Evolutionary conservation across 2,329 filamentous ascomycete species (phyloP), one percentile per base, ranked within the genome.

Genomic region (Alternaria brassicicola): DNA sequence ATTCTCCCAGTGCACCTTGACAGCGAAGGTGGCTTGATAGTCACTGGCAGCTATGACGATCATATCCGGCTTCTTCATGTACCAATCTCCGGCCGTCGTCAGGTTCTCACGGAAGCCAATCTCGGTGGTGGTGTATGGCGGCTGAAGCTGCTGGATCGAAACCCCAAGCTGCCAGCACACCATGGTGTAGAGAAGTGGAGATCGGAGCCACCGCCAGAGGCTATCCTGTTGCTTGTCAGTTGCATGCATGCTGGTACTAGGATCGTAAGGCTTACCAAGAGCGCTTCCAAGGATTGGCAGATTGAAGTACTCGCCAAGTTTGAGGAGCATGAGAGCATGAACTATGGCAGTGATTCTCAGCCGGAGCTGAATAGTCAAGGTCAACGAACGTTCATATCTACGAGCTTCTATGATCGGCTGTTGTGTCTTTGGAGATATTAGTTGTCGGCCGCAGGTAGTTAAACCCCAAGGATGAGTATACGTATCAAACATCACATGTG

Each of bases 21-120:
- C 41, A 61, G 56, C 23, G 81, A 82, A 1, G 57, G 62, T 8
- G 81, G 83, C 4, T 71, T 95, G 4, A 76, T 96, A 2, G 70
- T 97, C 3, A 97, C 93, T 0, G 95, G 95, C 4, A 96, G 92
- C 72, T 99, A 98, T 71, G 95, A 98, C 69, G 93, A 98, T 68
- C 82, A 84, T 60, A 81, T 98, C 17, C 86, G 94, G 12, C 81
- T 97, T 2, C 84, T 90, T 47, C 75, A 83, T 1, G 78, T 64
- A 73, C 70, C 76, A 4, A 26, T 56, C 2, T 45, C 69, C 10
- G 75, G 79, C 15, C 78, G 80, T 4, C 80, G 78, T 43, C 81
- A 81, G 30, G 78, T 89, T 3, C 82, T 93, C 5, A 83, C 86
- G 0, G 87, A 92, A 59, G 67, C 83, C 50, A 83, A 89, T 50